Conservation (phyloP, 345 rosid species). For the Populus ilicifolia region DNA sequence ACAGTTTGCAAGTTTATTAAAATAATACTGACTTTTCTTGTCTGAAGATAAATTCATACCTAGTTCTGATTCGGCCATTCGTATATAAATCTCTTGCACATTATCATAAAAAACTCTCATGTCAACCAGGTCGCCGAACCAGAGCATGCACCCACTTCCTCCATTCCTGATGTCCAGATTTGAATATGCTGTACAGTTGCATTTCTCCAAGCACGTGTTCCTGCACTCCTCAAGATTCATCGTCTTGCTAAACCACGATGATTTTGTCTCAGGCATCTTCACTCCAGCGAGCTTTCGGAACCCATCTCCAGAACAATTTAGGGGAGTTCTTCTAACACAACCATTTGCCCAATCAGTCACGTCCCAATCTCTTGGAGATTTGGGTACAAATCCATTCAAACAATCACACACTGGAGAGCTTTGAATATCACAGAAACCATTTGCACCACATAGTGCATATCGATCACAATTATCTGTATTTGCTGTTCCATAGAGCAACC, state of each 20-base stretch:
- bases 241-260: not conserved
- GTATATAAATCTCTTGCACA: not conserved
- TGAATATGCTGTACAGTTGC: not conserved
- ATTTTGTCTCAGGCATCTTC: slow-evolving; percentile 1
- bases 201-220: not conserved
- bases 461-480: too few relatives aligned
- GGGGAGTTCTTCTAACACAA: slow-evolving; percentile 3
- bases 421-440: not conserved
- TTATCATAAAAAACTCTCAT: not conserved
- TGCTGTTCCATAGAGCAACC: too few relatives aligned
- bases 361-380: not conserved
- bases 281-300: not conserved
- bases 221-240: not conserved
- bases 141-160: slow-evolving; percentile 5
- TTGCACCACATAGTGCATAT: too few relatives aligned
- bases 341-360: not conserved
- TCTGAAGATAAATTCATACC: not conserved
- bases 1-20: too few relatives aligned
- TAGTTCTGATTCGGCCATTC: too few relatives aligned
- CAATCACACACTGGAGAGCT: too few relatives aligned
- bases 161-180: not conserved
- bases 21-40: not conserved
- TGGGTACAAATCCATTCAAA: slow-evolving; percentile 8
- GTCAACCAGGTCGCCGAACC: slow-evolving; percentile 2
- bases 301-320: not conserved